Evolutionary conservation across 2,329 filamentous ascomycete species (phyloP).

Genomic region (Decorospora gaudefroyi): DNA sequence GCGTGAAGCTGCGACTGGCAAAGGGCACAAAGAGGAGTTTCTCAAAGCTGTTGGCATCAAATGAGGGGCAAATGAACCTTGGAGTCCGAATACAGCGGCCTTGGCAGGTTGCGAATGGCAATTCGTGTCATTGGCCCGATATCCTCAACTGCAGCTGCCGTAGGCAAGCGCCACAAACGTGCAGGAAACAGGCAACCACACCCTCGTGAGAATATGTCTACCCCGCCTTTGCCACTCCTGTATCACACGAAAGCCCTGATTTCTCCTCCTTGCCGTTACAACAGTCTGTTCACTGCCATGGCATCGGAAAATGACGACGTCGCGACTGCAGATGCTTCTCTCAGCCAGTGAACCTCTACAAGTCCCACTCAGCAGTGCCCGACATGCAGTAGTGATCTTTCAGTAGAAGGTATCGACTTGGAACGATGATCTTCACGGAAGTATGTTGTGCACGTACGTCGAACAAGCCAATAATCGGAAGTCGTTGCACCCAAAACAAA

Average conservation of each 20-base stretch:
- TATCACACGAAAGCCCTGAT: too few species aligned
- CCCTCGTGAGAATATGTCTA: too few species aligned
- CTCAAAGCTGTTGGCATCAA: conserved; percentile 45
- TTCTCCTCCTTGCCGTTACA: too few species aligned
- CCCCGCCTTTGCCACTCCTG: too few species aligned
- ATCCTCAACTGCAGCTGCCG: too few species aligned
- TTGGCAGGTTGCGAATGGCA: not conserved
- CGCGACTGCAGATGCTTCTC: not conserved
- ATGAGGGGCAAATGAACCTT: conserved; percentile 16
- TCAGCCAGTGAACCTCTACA: not conserved
- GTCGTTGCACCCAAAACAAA: not conserved
- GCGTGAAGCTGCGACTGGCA: conserved; percentile 6
- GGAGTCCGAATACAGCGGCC: not conserved
- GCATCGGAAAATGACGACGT: not conserved
- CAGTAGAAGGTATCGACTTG: not conserved
- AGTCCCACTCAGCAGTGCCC: not conserved
- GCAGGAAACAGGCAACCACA: too few species aligned
- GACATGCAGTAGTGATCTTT: not conserved
- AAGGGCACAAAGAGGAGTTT: conserved; percentile 34
- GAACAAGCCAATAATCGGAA: too few species aligned
- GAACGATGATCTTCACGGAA: too few species aligned
- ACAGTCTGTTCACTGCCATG: too few species aligned
- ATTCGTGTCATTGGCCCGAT: too few species aligned
- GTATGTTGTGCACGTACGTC: too few species aligned
- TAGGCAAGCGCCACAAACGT: too few species aligned